Evolutionary conservation across 2,329 filamentous ascomycete species (phyloP).

Genomic region (Alternaria gansuensis): DNA sequence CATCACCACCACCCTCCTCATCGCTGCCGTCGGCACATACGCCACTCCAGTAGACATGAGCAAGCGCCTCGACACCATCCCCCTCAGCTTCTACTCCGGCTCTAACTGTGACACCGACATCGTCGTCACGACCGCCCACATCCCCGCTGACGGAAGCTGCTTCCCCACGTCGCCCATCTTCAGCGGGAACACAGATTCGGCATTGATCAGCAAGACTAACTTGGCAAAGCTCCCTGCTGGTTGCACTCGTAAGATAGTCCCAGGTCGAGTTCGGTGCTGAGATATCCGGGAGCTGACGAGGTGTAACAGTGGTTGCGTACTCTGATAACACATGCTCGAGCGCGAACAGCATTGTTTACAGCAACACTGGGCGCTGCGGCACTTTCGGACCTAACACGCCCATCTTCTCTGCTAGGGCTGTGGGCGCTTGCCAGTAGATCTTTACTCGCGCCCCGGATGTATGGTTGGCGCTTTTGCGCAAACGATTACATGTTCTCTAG

Average conservation of each 20-base stretch:
- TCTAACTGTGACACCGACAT: constrained; percentile 21
- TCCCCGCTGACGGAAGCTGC: constrained; percentile 29
- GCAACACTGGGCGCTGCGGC: constrained; percentile 13
- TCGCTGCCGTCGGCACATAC: constrained; percentile 23
- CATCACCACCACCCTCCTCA: constrained; percentile 16
- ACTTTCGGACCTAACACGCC: constrained; percentile 24
- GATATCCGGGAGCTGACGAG: background rate
- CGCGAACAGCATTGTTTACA: constrained; percentile 12
- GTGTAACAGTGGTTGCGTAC: constrained; percentile 15
- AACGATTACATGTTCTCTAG: background rate
- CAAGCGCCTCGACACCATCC: constrained; percentile 23
- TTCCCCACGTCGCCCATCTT: constrained; percentile 26
- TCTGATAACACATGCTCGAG: constrained; percentile 17
- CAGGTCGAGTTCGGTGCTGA: background rate
- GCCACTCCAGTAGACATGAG: constrained; percentile 21
- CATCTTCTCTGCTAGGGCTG: constrained; percentile 23
- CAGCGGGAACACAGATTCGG: constrained; percentile 26
- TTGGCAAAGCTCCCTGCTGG: constrained; percentile 17
- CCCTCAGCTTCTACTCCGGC: constrained; percentile 25
- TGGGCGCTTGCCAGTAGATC: constrained; percentile 22
- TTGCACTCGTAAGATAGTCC: constrained; percentile 23
- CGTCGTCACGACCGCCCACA: constrained; percentile 20
- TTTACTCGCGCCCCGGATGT: background rate
- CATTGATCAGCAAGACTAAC: constrained; percentile 3
- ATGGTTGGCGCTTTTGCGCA: background rate